Evolutionary conservation across 208 protist species (phyloP), one percentile per base, ranked within the genome.

Genomic region (Acanthamoeba triangularis): DNA sequence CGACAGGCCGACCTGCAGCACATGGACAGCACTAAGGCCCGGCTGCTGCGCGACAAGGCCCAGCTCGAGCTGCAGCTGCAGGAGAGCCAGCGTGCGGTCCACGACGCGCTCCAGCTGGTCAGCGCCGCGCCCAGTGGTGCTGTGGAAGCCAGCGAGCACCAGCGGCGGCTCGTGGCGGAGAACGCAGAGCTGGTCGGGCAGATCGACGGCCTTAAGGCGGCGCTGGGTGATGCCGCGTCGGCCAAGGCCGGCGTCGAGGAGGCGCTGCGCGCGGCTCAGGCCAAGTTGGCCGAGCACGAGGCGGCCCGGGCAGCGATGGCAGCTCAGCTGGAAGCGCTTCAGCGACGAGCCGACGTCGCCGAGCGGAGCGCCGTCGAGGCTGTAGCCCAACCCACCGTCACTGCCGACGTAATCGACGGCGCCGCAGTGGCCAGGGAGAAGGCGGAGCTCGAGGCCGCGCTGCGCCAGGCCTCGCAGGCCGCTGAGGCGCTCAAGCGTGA

Each of bases 401-500:
- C 16, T 59, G 54, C 54, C 54, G 54, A 59, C 3, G 54, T 47
- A 2, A 6, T 47, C 18, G 16, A 59, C 3, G 54, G 54, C 1
- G 11, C 54, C 54, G 54, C 20, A 14, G 20, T 59, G 54, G 54
- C 11, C 54, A 59, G 20, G 11, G 54, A 80, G 16, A 35, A 25
- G 11, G 72, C 30, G 72, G n/a, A 80, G 13, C 72, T 80, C 6
- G 35, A 80, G 37, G 35, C 14, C 8, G 72, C 72, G 14, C 37
- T 80, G 72, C 35, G 37, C 2, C 72, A 47, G 6, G 78, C 78
- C 25, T 61, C 37, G 4, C 23, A 85, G 13, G 78, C 35, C 47
- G 20, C 78, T 6, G 78, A 85, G 7, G 18, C 49, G 78, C 78
- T 85, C 47, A 85, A 61, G 78, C 78, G 49, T n/a, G 78, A 85